These are phyloP conservation scores for Crotalaria pallida DNA, from an alignment of 306 rosid genomes.

Conservation along the genomic window DNA sequence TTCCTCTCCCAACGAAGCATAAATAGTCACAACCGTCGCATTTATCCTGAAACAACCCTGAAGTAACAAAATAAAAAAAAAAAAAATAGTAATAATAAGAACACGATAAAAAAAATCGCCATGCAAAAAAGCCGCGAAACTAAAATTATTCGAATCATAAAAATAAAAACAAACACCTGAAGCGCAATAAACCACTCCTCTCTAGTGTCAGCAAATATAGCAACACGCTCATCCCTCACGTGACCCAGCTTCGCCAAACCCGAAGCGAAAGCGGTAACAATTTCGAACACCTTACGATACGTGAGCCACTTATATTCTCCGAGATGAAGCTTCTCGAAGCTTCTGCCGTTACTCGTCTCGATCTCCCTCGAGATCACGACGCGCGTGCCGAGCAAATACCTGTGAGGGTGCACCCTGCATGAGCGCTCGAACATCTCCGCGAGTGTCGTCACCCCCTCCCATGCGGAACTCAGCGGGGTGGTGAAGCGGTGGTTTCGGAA, in stretches of 20 bases:
- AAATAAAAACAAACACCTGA: slow-evolving; percentile 55
- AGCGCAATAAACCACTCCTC: slow-evolving; percentile 91
- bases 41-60: slow-evolving; percentile 94
- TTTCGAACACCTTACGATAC: slow-evolving; percentile 56
- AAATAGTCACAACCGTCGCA: slow-evolving; percentile 88
- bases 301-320: slow-evolving; percentile 87
- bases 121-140: not conserved
- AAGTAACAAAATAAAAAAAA: not conserved
- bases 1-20: slow-evolving; percentile 90
- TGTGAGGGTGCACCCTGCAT: slow-evolving; percentile 43
- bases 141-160: not conserved
- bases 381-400: slow-evolving; percentile 73
- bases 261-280: slow-evolving; percentile 63
- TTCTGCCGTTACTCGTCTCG: slow-evolving; percentile 56
- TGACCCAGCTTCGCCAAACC: slow-evolving; percentile 73
- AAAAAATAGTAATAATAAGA: no score
- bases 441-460: slow-evolving; percentile 79
- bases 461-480: slow-evolving; percentile 45
- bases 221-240: slow-evolving; percentile 61
- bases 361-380: slow-evolving; percentile 53
- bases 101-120: no score
- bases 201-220: slow-evolving; percentile 89
- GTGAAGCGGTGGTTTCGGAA: slow-evolving; percentile 49
- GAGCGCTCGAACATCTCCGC: slow-evolving; percentile 77
- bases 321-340: slow-evolving; percentile 79